Percentiles rank a stretch among this genome's conserved stretches.
phyloP scores from a whole-genome alignment of 495 filamentous ascomycete genomes.

The Elasticomyces elasticus region DNA sequence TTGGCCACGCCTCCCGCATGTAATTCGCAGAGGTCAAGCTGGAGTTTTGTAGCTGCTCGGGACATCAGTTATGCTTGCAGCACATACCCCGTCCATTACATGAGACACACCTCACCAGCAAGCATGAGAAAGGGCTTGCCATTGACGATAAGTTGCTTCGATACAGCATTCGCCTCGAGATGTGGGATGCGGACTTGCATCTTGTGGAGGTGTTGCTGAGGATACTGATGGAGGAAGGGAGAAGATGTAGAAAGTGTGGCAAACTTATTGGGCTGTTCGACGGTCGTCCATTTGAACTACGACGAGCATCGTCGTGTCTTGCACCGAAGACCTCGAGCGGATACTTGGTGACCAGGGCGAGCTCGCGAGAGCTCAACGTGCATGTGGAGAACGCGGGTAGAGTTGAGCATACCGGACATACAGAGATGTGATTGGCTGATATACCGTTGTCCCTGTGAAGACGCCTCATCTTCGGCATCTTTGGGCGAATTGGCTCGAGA shows the following conservation, averaged over 20 bases:
- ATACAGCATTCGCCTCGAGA: slow-evolving; percentile 24
- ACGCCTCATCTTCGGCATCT: too few species aligned
- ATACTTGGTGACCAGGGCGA: too few species aligned
- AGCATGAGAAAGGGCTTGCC: slow-evolving; percentile 40
- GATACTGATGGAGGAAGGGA: not conserved
- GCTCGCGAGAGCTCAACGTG: too few species aligned
- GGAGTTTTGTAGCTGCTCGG: slow-evolving; percentile 46
- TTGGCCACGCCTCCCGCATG: slow-evolving; percentile 38
- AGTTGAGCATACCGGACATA: too few species aligned
- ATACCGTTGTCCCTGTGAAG: not conserved
- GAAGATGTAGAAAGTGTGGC: not conserved
- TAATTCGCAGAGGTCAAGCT: slow-evolving; percentile 38
- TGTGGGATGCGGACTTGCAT: slow-evolving; percentile 21
- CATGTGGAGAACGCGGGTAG: not conserved
- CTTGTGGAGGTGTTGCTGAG: not conserved
- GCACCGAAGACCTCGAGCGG: too few species aligned
- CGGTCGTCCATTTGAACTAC: too few species aligned
- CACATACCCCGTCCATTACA: too few species aligned
- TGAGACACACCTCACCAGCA: slow-evolving; percentile 35
- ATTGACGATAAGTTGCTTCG: slow-evolving; percentile 38
- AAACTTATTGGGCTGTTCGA: not conserved
- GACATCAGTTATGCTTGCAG: too few species aligned
- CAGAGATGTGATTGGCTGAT: not conserved
- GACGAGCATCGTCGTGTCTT: too few species aligned
- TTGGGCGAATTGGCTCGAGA: too few species aligned